Evolutionary conservation across 108 stramenopile species (phyloP).

Genomic region (Nitzschia sp.): DNA sequence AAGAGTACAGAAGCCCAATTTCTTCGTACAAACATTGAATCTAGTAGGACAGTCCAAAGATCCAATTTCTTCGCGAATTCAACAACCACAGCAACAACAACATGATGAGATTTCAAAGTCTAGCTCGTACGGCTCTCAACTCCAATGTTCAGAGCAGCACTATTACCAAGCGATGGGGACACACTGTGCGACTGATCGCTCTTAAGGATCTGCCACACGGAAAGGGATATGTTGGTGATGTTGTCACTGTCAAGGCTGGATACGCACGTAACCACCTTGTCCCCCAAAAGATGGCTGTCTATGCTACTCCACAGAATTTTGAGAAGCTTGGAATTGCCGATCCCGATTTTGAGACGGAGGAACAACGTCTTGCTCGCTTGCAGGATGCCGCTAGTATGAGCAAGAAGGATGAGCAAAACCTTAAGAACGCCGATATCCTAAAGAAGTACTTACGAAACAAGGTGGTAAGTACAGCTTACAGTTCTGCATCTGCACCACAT

Average conservation of each 20-base stretch:
- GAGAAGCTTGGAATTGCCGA: conserved; percentile 71
- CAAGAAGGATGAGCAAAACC: conserved; percentile 41
- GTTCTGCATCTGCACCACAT: neutral
- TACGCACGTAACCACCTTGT: conserved; percentile 85
- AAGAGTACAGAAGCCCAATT: no score
- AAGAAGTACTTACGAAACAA: conserved; percentile 78
- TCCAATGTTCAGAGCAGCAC: no score
- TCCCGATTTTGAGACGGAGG: conserved; percentile 66
- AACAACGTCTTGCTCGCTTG: conserved; percentile 47
- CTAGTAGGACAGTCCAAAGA: no score
- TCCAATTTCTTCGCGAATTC: no score
- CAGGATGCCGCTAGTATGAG: conserved; percentile 30
- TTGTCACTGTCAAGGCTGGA: conserved; percentile 76
- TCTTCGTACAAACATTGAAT: no score
- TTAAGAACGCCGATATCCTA: conserved; percentile 73
- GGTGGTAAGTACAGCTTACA: conserved; percentile 40
- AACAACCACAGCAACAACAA: no score
- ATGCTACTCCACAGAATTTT: conserved; percentile 82
- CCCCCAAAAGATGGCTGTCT: conserved; percentile 73
- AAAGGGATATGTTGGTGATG: conserved; percentile 75
- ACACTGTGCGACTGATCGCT: conserved; percentile 81
- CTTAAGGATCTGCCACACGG: conserved; percentile 73
- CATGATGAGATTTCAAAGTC: no score
- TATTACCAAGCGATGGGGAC: conserved; percentile 33
- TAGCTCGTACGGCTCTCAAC: no score